Evolutionary conservation across 805 yeast genomes (phyloP).

Genomic region (Teunomyces aglyptinius): DNA sequence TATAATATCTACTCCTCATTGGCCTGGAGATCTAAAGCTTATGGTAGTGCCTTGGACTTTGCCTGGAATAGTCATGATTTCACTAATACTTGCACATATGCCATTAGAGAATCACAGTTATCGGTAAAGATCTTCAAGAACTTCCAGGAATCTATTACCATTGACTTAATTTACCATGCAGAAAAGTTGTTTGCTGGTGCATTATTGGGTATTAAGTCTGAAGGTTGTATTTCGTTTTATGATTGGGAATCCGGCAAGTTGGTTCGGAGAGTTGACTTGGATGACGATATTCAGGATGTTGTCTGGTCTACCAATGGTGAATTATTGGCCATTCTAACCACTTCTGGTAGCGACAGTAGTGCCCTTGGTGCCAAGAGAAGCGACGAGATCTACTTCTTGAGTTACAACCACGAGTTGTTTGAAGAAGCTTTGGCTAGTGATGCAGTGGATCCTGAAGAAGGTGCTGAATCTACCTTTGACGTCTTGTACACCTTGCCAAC

Average conservation of each 20-base stretch:
- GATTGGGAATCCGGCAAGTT: conserved; percentile 90
- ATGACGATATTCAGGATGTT: conserved; percentile 69
- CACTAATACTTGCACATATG: conserved; percentile 68
- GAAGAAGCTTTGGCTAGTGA: conserved; percentile 60
- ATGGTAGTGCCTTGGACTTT: conserved; percentile 86
- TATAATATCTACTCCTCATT: conserved; percentile 92
- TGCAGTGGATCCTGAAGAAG: conserved; percentile 72
- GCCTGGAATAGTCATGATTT: conserved; percentile 86
- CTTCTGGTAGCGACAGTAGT: conserved; percentile 22
- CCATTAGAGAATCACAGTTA: conserved; percentile 68
- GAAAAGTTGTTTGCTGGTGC: conserved; percentile 87
- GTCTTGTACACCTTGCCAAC: conserved; percentile 72
- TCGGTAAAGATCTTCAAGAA: conserved; percentile 73
- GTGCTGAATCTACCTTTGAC: conserved; percentile 83
- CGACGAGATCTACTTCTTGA: conserved; percentile 75
- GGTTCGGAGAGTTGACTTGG: conserved; percentile 85
- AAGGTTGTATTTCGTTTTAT: conserved; percentile 80
- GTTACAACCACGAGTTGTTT: conserved; percentile 67
- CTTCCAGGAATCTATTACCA: conserved; percentile 71
- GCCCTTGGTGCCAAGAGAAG: conserved; percentile 35
- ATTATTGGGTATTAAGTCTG: conserved; percentile 80
- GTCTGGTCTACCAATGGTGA: conserved; percentile 95
- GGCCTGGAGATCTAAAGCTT: conserved; percentile 96
- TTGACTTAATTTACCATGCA: conserved; percentile 68
- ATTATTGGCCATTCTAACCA: conserved; percentile 65